phyloP scores from a whole-genome alignment of 2,329 filamentous ascomycete genomes.

The Chaetomium olivaceum region DNA sequence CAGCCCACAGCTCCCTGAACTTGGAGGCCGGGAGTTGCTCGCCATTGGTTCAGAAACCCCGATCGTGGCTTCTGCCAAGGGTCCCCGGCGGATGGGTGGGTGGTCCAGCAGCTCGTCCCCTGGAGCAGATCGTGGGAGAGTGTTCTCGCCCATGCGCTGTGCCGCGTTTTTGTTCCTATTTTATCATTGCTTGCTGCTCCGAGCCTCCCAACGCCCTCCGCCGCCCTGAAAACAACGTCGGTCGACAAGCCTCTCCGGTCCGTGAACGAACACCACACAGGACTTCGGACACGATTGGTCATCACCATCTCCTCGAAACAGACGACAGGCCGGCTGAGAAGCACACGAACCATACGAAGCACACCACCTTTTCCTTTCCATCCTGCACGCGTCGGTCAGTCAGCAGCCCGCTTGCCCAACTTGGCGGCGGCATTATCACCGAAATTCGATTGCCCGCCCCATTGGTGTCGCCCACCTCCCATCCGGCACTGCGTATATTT shows the following conservation, averaged over 20 bases:
- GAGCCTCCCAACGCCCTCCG: constrained; percentile 7
- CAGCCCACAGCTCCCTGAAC: constrained; percentile 2
- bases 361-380: neutral
- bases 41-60: constrained; percentile 16
- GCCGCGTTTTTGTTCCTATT: constrained; percentile 27
- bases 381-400: constrained; percentile 1
- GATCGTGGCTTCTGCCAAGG: constrained; percentile 19
- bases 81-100: constrained; percentile 13
- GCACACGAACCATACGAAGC: neutral
- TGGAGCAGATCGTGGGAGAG: constrained; percentile 18
- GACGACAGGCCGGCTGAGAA: constrained; percentile 1
- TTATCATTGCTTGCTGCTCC: constrained; percentile 20
- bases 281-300: neutral
- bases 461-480: constrained; percentile 31
- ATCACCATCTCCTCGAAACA: neutral
- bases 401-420: constrained; percentile 18
- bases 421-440: constrained; percentile 32
- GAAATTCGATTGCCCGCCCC: constrained; percentile 30
- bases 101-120: constrained; percentile 17
- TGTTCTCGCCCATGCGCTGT: constrained; percentile 23
- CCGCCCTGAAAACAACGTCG: constrained; percentile 2
- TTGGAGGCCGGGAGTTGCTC: neutral
- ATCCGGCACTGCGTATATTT: constrained; percentile 33
- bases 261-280: neutral
- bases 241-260: neutral